Base-by-base conservation (phyloP, 192 early-diverging fungal species). In the Backusella circina region DNA sequence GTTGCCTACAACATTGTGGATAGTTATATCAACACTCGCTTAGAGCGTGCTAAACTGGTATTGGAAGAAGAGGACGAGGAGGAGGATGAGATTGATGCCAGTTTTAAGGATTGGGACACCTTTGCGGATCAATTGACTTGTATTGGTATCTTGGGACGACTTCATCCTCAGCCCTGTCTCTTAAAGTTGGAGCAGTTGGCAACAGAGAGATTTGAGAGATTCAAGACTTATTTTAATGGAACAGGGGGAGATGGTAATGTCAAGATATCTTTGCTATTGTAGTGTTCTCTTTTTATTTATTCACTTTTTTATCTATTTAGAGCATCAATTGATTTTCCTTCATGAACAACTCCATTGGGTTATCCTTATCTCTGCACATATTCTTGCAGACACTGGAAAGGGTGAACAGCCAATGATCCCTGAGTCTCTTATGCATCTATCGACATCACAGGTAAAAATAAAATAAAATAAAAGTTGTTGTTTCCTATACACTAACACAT, bases 261-360 rank as follows among this genome's bases (percentile, higher is more conserved):
- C n/a, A 51, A 37, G 36, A 37, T 9, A 37, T 37, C 36, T 37
- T 37, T 51, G 50, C n/a, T 8, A 21, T 21, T 21, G 21, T 28
- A 7, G 4, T 32, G 18, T 28, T 2, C 1, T 66, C 3, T 66
- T 5, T 2, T 15, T 28, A 28, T 18, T 32, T 12, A 28, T 9
- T 35, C 23, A 66, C 54, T 16, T 67, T n/a, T 67, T 30, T 30
- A 50, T 35, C 18, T 38, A 50, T 32, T 37, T 76, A 51, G 81
- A 67, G 35, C 41, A 57, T 21, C 44, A 57, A 67, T 67, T 79
- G 26, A 69, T 70, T 26, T 78, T 78, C 35, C 65, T 93, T 32
- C 80, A 88, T 39, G 94, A 95, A 71, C 86, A 90, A 32, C 32
- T 92, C 23, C 91, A 95, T 82, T 95, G 94, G 94, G 70, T 93